Conservation (phyloP, 768 basidiomycete species). For the Russula sp. region DNA sequence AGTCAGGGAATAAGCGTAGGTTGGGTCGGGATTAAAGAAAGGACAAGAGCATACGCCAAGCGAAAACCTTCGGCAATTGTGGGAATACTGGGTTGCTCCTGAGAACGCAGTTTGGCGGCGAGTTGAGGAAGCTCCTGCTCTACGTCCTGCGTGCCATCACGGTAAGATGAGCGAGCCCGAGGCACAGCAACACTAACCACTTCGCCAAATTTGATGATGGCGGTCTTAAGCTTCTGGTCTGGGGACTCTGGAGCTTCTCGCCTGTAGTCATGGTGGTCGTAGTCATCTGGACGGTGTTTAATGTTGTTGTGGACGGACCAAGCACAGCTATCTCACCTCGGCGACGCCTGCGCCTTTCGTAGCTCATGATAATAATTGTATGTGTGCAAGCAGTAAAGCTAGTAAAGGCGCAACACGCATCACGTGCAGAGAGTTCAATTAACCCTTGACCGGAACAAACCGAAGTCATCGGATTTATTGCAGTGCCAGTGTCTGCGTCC, state of each 20-base stretch:
- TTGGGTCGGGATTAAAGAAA: slow-evolving; percentile 10
- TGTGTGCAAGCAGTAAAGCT: background rate
- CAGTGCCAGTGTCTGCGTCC: background rate
- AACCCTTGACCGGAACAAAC: slow-evolving; percentile 4
- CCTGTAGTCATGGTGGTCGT: slow-evolving; percentile 56
- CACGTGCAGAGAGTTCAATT: slow-evolving; percentile 12
- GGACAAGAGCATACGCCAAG: slow-evolving; percentile 48
- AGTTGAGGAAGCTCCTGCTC: slow-evolving; percentile 65
- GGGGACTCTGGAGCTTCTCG: slow-evolving; percentile 65
- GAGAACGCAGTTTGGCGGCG: slow-evolving; percentile 62
- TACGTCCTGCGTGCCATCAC: slow-evolving; percentile 50
- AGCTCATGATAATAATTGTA: slow-evolving; percentile 46
- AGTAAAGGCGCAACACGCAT: background rate
- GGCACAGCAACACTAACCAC: slow-evolving; percentile 54
- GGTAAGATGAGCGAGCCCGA: slow-evolving; percentile 1
- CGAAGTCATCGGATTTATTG: background rate
- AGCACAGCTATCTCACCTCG: slow-evolving; percentile 31
- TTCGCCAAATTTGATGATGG: slow-evolving; percentile 75
- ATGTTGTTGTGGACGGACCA: slow-evolving; percentile 9
- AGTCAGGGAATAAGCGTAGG: slow-evolving; percentile 20
- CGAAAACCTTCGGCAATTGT: slow-evolving; percentile 72
- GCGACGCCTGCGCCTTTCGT: slow-evolving; percentile 44
- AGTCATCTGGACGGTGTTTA: slow-evolving; percentile 51
- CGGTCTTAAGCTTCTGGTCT: slow-evolving; percentile 63
- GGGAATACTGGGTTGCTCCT: slow-evolving; percentile 55